Conservation (phyloP, 129 eudicot species). For the Pseudognaphalium luteoalbum region DNA sequence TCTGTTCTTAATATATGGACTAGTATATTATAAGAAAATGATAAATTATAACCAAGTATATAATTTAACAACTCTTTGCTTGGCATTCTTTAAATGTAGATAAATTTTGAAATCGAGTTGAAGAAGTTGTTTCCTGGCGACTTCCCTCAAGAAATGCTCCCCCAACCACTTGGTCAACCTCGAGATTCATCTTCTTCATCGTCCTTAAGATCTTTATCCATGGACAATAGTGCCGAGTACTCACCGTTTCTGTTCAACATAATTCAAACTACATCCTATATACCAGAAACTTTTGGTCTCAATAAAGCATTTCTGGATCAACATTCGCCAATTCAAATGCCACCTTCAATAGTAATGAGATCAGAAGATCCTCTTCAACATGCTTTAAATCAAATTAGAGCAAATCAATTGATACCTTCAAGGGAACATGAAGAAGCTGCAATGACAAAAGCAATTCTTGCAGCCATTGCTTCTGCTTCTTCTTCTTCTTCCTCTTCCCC, state of each 20-base stretch:
- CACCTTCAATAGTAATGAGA: conserved; percentile 18
- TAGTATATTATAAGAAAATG: not conserved
- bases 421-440: conserved; percentile 65
- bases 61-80: not conserved
- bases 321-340: conserved; percentile 26
- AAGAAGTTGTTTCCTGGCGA: conserved; percentile 51
- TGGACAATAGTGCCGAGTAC: conserved; percentile 51
- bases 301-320: conserved; percentile 20
- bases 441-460: conserved; percentile 64
- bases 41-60: not conserved
- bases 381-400: conserved; percentile 39
- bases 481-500: conserved; percentile 19
- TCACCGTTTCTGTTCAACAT: conserved; percentile 46
- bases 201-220: conserved; percentile 55
- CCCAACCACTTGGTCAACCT: conserved; percentile 37
- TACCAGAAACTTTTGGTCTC: conserved; percentile 6
- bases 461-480: conserved; percentile 52
- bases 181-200: conserved; percentile 62
- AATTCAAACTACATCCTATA: conserved; percentile 30
- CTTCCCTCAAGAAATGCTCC: conserved; percentile 37
- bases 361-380: conserved; percentile 38
- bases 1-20: not conserved
- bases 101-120: conserved; percentile 56
- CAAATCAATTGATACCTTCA: conserved; percentile 43
- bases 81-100: conserved; percentile 27